Conservation (phyloP, 2,329 filamentous ascomycete genomes). For the Pezicula radicicola region DNA sequence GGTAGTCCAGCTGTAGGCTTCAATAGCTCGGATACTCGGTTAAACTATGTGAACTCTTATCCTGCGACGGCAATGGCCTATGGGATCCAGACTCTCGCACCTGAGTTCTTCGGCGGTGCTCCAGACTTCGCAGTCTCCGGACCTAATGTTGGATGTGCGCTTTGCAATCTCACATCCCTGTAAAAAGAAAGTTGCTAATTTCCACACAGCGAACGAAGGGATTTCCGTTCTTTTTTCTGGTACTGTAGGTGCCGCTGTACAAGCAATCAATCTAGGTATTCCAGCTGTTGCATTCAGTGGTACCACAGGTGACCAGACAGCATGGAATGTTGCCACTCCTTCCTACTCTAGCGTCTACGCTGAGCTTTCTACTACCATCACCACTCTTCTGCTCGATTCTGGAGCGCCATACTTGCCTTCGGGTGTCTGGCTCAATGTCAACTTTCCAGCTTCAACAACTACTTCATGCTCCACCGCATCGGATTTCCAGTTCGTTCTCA, state of each 20-base stretch:
- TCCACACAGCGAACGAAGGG: slow-evolving; percentile 46
- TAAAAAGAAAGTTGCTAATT: neutral
- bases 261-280: slow-evolving; percentile 53
- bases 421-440: slow-evolving; percentile 64
- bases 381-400: slow-evolving; percentile 48
- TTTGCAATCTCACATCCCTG: neutral
- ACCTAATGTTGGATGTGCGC: slow-evolving; percentile 49
- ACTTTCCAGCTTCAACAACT: slow-evolving; percentile 54
- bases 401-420: slow-evolving; percentile 62
- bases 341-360: slow-evolving; percentile 58
- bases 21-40: slow-evolving; percentile 52
- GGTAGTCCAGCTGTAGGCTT: slow-evolving; percentile 52
- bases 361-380: slow-evolving; percentile 57
- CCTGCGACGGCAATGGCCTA: slow-evolving; percentile 62
- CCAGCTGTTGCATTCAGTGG: slow-evolving; percentile 70
- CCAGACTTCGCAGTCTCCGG: slow-evolving; percentile 65
- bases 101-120: slow-evolving; percentile 48
- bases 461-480: slow-evolving; percentile 46
- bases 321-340: slow-evolving; percentile 50
- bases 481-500: slow-evolving; percentile 63
- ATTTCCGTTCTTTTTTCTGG: slow-evolving; percentile 57
- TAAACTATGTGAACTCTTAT: slow-evolving; percentile 72
- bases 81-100: slow-evolving; percentile 55
- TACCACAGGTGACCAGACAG: slow-evolving; percentile 42
- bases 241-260: slow-evolving; percentile 63